These are phyloP conservation scores for Carex pumila DNA, from an alignment of 176 grass and related monocot genomes.

Conservation along the genomic window DNA sequence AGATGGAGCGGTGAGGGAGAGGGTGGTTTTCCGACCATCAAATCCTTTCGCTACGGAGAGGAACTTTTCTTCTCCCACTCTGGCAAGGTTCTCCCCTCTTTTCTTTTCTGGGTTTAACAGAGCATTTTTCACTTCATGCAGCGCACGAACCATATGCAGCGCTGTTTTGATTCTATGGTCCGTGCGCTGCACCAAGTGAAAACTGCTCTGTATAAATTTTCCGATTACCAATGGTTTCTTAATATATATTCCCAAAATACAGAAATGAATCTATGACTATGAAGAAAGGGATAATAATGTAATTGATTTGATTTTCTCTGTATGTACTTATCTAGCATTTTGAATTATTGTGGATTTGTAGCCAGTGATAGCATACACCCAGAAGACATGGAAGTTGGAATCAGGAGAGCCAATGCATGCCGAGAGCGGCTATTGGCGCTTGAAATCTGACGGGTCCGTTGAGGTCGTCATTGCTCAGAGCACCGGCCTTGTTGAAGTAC, in stretches of 20 bases:
- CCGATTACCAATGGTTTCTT: not conserved
- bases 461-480: constrained; percentile 84
- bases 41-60: constrained; percentile 84
- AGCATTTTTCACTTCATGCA: too few species aligned
- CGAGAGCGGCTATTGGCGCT: constrained; percentile 89
- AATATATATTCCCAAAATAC: too few species aligned
- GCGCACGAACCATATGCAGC: too few species aligned
- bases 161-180: too few species aligned
- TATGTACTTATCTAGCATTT: not conserved
- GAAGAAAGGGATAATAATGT: not conserved
- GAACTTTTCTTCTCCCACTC: constrained; percentile 84
- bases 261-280: not conserved
- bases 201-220: too few species aligned
- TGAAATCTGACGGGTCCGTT: constrained; percentile 50
- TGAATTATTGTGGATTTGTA: constrained; percentile 17
- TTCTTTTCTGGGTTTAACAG: too few species aligned
- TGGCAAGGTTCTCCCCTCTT: constrained; percentile 42
- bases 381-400: constrained; percentile 71
- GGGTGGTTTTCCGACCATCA: constrained; percentile 73
- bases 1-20: constrained; percentile 77
- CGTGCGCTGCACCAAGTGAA: too few species aligned
- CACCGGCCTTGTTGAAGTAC: constrained; percentile 72
- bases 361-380: constrained; percentile 85
- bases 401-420: constrained; percentile 86
- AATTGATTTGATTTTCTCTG: not conserved